Evolutionary conservation across 306 rosid species (phyloP), one percentile per base, ranked within the genome.

Genomic region (Cucurbita argyrosperma): DNA sequence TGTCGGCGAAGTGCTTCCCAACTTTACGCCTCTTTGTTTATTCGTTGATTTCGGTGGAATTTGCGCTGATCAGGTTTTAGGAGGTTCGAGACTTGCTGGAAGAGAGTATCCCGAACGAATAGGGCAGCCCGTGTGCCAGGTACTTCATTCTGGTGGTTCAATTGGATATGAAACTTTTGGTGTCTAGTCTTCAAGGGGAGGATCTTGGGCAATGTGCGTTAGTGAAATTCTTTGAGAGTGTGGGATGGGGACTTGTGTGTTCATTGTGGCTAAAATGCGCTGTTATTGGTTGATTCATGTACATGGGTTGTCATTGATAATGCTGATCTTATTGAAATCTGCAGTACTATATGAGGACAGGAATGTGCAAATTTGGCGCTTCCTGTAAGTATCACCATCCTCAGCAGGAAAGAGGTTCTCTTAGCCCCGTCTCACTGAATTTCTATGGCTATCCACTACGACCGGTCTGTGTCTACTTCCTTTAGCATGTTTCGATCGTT

Each of bases 81-180:
- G 91, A 83, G 90, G 85, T 81, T 85, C 86, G 2, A 95, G 99
- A 82, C 80, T 80, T 62, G 86, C 80, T 35, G 87, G 79, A 55
- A 90, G 85, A 74, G 96, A 88, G 79, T 86, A 79, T 78, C 99
- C 99, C 0, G 97, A 91, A 80, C 87, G 99, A 84, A 53, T 64
- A n/a, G 97, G 96, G 69, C 99, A 95, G 82, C 96, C 91, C 26
- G 83, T 87, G 39, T 95, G 99, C 87, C 97, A 91, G 99, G 99
- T 95, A 84, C 69, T 72, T 52, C 69, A n/a, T 62, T 83, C 16
- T 76, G 80, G 40, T 80, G 82, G 64, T 60, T 73, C 76, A 69
- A 51, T 58, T 79, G 78, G 37, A 56, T 30, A 72, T 56, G 55
- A 77, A 58, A 26, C 47, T 77, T 73, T 69, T 49, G 45, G 71